Evolutionary conservation across 2,329 filamentous ascomycete species (phyloP).

Genomic region (Colletotrichum musae): DNA sequence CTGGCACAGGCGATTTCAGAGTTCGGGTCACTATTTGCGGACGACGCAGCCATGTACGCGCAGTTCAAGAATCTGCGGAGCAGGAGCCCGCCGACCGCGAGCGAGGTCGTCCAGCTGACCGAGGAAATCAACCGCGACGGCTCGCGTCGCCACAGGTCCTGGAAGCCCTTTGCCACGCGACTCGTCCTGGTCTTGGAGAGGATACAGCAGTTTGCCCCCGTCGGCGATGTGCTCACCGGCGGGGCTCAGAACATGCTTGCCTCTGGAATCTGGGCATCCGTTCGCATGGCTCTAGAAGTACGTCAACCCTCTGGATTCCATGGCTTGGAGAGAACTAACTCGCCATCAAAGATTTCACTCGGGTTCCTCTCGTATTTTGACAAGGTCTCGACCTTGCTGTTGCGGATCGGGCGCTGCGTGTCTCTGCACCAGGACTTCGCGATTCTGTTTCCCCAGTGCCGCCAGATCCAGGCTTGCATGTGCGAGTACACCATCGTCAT

Average conservation of each 20-base stretch:
- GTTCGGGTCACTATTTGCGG: constrained; percentile 53
- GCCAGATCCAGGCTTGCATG: neutral
- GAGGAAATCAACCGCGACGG: constrained; percentile 52
- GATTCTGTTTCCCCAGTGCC: constrained; percentile 1
- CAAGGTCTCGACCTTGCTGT: constrained; percentile 4
- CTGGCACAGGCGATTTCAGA: constrained; percentile 56
- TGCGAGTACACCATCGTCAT: constrained; percentile 12
- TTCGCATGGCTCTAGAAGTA: constrained; percentile 54
- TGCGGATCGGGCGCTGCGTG: constrained; percentile 5
- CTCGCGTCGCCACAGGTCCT: constrained; percentile 38
- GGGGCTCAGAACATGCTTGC: constrained; percentile 61
- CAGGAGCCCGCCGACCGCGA: constrained; percentile 45
- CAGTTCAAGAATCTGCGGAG: constrained; percentile 42
- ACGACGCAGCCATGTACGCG: constrained; percentile 52
- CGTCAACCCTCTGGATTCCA: neutral
- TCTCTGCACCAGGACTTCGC: constrained; percentile 5
- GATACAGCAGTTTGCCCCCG: constrained; percentile 58
- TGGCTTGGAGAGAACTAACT: neutral
- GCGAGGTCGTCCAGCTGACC: constrained; percentile 57
- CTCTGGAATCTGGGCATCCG: constrained; percentile 60
- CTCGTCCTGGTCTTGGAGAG: constrained; percentile 56
- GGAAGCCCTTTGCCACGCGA: constrained; percentile 55
- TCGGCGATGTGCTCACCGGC: constrained; percentile 54
- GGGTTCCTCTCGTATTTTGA: constrained; percentile 13
- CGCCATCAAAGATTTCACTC: neutral